Evolutionary conservation across 1,284 basidiomycete genomes (phyloP).

Genomic region (Cerioporus squamosus): DNA sequence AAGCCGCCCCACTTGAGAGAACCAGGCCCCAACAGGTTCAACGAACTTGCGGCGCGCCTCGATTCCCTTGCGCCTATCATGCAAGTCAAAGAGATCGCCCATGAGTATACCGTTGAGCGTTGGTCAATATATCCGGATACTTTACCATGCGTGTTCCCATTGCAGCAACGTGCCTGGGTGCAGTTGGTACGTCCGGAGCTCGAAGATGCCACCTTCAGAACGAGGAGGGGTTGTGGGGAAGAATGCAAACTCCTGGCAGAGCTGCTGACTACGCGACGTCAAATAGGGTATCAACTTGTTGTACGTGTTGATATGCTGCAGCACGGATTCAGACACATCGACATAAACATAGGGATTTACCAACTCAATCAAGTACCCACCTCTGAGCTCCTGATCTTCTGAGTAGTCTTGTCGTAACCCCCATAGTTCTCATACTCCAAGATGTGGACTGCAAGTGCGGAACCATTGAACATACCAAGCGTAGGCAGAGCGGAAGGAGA

Average conservation of each 20-base stretch:
- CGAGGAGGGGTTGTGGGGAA: constrained; percentile 88
- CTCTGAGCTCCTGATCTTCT: constrained; percentile 62
- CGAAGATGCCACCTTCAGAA: constrained; percentile 87
- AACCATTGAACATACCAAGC: background rate
- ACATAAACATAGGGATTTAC: background rate
- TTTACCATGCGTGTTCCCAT: constrained; percentile 90
- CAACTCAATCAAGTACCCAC: constrained; percentile 40
- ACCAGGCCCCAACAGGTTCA: constrained; percentile 92
- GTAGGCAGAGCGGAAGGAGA: background rate
- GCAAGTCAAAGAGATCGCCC: background rate
- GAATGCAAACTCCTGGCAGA: constrained; percentile 94
- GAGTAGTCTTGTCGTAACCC: constrained; percentile 77
- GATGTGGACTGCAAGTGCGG: constrained; percentile 59
- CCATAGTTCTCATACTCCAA: constrained; percentile 90
- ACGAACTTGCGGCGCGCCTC: constrained; percentile 87
- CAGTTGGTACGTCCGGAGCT: constrained; percentile 85
- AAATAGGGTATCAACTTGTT: constrained; percentile 76
- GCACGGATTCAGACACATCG: background rate
- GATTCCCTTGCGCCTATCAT: constrained; percentile 77
- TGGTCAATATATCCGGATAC: constrained; percentile 4
- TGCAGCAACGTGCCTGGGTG: constrained; percentile 87
- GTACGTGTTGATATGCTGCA: constrained; percentile 64
- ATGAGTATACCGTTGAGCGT: no score
- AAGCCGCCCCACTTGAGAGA: constrained; percentile 89
- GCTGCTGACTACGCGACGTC: constrained; percentile 71